Evolutionary conservation across 1,139 yeast species (phyloP).

Genomic region (Yamadazyma diospyri): DNA sequence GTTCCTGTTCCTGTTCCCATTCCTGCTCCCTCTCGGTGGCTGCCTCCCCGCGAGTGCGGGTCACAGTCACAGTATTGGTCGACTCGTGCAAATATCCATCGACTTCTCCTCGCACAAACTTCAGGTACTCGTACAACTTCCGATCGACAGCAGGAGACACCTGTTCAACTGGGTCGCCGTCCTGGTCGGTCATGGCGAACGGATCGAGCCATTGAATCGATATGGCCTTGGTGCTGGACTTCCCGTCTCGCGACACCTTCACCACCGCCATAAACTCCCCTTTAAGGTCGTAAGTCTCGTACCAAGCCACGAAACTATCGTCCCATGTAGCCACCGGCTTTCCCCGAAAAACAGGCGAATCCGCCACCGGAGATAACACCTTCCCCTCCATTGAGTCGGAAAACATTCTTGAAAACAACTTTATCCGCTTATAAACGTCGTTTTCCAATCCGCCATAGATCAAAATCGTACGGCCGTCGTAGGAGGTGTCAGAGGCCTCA

Average conservation of each 20-base stretch:
- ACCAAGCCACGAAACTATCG: slow-evolving; percentile 35
- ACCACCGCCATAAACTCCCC: slow-evolving; percentile 28
- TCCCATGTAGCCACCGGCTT: slow-evolving; percentile 22
- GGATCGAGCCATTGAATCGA: slow-evolving; percentile 31
- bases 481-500: slow-evolving; percentile 7
- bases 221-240: slow-evolving; percentile 13
- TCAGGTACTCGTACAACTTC: slow-evolving; percentile 10
- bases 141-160: slow-evolving; percentile 20
- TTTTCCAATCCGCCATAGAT: slow-evolving; percentile 21
- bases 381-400: slow-evolving; percentile 22
- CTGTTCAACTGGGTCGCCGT: slow-evolving; percentile 24
- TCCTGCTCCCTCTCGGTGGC: background rate
- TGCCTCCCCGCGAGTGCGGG: slow-evolving; percentile 5
- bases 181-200: slow-evolving; percentile 26
- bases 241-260: slow-evolving; percentile 24
- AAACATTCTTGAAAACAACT: slow-evolving; percentile 20
- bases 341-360: slow-evolving; percentile 5
- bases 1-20: background rate
- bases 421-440: slow-evolving; percentile 16
- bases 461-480: slow-evolving; percentile 21
- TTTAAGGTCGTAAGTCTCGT: slow-evolving; percentile 31
- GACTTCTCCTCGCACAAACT: slow-evolving; percentile 4
- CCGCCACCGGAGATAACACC: slow-evolving; percentile 26
- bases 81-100: background rate
- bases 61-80: slow-evolving; percentile 4